Conservation (phyloP, 23 red algal species). For the Porphyridium purpureum region DNA sequence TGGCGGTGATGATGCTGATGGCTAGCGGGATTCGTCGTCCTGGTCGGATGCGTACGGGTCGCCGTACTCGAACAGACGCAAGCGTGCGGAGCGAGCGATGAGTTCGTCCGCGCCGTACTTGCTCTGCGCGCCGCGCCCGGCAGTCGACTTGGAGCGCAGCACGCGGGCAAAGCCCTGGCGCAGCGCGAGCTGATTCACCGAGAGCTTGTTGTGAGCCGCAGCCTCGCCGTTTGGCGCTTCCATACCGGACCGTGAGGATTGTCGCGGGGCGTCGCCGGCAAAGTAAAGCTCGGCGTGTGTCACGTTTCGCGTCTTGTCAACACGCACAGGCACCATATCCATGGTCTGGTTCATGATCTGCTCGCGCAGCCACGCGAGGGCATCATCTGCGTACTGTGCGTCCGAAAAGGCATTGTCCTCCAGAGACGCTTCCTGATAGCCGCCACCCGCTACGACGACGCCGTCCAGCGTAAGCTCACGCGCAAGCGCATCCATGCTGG, state of each 20-base stretch:
- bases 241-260: neutral
- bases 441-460: slow-evolving; percentile 46
- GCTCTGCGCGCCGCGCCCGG: slow-evolving; percentile 27
- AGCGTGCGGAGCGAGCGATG: slow-evolving; percentile 26
- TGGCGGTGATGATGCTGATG: too few species aligned
- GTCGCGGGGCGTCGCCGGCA: neutral
- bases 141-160: slow-evolving; percentile 20
- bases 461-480: slow-evolving; percentile 22
- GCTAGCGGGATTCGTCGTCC: too few species aligned
- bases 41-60: slow-evolving; percentile 66
- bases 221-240: neutral
- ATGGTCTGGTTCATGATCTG: slow-evolving; percentile 26
- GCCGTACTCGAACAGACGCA: slow-evolving; percentile 56
- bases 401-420: too few species aligned
- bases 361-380: slow-evolving; percentile 39
- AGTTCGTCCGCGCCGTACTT: slow-evolving; percentile 42
- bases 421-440: too few species aligned
- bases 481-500: slow-evolving; percentile 22
- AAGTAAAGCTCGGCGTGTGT: slow-evolving; percentile 17
- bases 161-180: slow-evolving; percentile 51
- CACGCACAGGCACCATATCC: slow-evolving; percentile 9
- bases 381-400: slow-evolving; percentile 30
- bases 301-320: slow-evolving; percentile 11
- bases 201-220: neutral
- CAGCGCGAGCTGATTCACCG: slow-evolving; percentile 27